phyloP scores from a whole-genome alignment of 805 yeast genomes.

The Candida odintsovae region DNA sequence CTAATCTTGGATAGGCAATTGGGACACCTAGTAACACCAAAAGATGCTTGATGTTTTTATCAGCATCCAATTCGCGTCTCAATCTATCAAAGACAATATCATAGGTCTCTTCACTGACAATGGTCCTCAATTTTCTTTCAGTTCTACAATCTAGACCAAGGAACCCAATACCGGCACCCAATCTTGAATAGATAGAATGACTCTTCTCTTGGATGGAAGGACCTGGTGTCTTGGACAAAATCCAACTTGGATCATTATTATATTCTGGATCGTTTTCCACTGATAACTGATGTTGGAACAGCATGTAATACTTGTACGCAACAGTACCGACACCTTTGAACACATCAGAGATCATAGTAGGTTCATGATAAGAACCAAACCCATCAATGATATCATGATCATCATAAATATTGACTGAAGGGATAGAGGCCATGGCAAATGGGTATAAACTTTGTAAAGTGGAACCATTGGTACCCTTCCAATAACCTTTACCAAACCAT shows the following conservation, averaged over 20 bases:
- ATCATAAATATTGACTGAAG: slow-evolving; percentile 81
- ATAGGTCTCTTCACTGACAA: slow-evolving; percentile 55
- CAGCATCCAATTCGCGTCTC: slow-evolving; percentile 41
- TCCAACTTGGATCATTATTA: slow-evolving; percentile 49
- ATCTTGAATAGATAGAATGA: slow-evolving; percentile 63
- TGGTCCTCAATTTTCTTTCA: slow-evolving; percentile 62
- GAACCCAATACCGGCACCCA: slow-evolving; percentile 70
- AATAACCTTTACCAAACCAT: slow-evolving; percentile 90
- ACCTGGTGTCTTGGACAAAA: slow-evolving; percentile 51
- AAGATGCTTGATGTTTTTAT: slow-evolving; percentile 63
- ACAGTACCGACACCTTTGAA: slow-evolving; percentile 67
- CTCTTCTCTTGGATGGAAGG: slow-evolving; percentile 63
- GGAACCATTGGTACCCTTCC: slow-evolving; percentile 63
- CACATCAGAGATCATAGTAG: slow-evolving; percentile 66
- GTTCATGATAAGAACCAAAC: slow-evolving; percentile 78
- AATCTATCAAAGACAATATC: slow-evolving; percentile 54
- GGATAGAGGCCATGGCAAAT: slow-evolving; percentile 73
- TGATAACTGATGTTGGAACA: slow-evolving; percentile 82
- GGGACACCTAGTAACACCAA: slow-evolving; percentile 90
- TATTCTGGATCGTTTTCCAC: slow-evolving; percentile 37
- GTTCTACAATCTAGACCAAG: slow-evolving; percentile 91
- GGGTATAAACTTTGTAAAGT: slow-evolving; percentile 69
- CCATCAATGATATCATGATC: slow-evolving; percentile 98
- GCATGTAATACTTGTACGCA: slow-evolving; percentile 82
- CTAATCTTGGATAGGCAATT: slow-evolving; percentile 88